Evolutionary conservation across 192 early-diverging fungal genomes (phyloP), one percentile per base, ranked within the genome.

Genomic region (Diversispora eburnea): DNA sequence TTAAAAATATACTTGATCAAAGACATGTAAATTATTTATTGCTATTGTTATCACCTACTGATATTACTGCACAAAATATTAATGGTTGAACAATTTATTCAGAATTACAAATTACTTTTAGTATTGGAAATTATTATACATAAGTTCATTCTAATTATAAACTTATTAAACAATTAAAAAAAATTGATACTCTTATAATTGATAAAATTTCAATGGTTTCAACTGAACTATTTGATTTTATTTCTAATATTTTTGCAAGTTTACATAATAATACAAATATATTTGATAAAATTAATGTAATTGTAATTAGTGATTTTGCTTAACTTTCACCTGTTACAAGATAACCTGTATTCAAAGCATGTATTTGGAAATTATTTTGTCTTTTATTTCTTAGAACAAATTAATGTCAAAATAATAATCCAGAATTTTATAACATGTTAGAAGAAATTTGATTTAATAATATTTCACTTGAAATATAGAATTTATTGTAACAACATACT

Each of bases 121-220:
- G 13, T 9, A 15, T 47, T 47, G 5, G 17, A 66, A 17, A 17
- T 19, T 49, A 47, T 17, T 10, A 46, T 19, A 15, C 64, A 4
- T 22, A 6, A 9, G n/a, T 17, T 45, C 13, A 15, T 47, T 3
- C 15, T 20, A 43, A 65, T 65, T 45, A 46, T 17, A 7, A 65
- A 4, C 4, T 65, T 3, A 43, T 20, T 45, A 46, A 20, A 43
- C 5, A 7, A 15, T 65, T 65, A 47, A 12, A 47, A 19, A 65
- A 65, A 47, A 65, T 65, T 48, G 42, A 48, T 25, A 65, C 42
- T 0, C 41, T 65, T 13, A 65, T 65, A 15, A 65, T 65, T 65
- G 15, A 65, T 43, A 25, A 65, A 43, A 47, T 65, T 45, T 65
- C 42, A 20, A 65, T 46, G 15, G 63, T 47, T 3, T 65, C 41